Evolutionary conservation across 768 basidiomycete genomes (phyloP).

Genomic region (Leucocoprinus leucothites): DNA sequence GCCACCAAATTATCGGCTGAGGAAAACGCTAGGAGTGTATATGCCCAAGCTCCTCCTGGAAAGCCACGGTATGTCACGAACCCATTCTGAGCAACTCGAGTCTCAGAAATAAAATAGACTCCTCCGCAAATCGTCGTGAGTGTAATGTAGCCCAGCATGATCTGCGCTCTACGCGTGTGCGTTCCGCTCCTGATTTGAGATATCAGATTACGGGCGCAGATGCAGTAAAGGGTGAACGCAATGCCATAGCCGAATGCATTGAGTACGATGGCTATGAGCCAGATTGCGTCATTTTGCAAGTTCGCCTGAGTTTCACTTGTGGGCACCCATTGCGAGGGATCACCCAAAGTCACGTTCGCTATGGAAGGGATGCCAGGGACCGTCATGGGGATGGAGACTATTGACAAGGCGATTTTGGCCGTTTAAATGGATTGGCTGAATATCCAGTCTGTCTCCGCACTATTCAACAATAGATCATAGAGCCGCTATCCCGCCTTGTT

Average conservation of each 20-base stretch:
- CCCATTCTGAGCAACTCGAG: slow-evolving; percentile 11
- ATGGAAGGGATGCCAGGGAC: too few species aligned
- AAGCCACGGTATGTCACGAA: slow-evolving; percentile 17
- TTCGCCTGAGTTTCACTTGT: too few species aligned
- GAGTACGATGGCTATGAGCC: slow-evolving; percentile 7
- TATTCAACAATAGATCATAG: too few species aligned
- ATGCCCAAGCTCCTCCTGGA: slow-evolving; percentile 16
- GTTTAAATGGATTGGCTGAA: too few species aligned
- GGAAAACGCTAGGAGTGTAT: slow-evolving; percentile 7
- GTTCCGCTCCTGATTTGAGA: neutral
- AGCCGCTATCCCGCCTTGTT: too few species aligned
- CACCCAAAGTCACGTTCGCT: too few species aligned
- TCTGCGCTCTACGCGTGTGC: neutral
- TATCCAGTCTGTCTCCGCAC: too few species aligned
- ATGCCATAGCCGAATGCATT: slow-evolving; percentile 14
- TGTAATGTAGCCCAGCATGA: too few species aligned
- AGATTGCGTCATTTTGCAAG: too few species aligned
- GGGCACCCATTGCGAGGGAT: too few species aligned
- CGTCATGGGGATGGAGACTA: too few species aligned
- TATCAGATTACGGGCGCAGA: slow-evolving; percentile 7
- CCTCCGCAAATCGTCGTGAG: neutral
- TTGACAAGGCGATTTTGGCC: too few species aligned
- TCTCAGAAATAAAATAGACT: slow-evolving; percentile 7
- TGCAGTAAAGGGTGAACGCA: slow-evolving; percentile 13
- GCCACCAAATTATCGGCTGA: slow-evolving; percentile 11